Evolutionary conservation across 345 rosid genomes (phyloP).

Genomic region (Euphorbia peplus): DNA sequence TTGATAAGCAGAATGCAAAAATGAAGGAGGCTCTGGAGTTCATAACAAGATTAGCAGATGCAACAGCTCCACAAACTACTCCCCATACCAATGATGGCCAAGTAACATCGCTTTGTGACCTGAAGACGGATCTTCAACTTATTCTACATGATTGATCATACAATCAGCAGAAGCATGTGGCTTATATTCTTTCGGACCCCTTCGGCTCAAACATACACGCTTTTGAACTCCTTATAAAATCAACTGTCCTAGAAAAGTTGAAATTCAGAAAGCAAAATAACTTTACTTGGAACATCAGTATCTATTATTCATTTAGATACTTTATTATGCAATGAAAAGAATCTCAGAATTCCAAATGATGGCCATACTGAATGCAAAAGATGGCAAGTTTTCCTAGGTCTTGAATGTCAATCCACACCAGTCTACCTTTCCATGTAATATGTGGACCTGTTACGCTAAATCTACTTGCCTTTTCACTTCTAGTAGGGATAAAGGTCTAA

Average conservation of each 20-base stretch:
- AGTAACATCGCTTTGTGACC: slow-evolving; percentile 91
- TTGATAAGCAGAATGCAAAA: background rate
- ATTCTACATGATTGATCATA: slow-evolving; percentile 46
- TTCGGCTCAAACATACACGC: background rate
- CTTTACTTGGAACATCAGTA: background rate
- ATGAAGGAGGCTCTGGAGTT: background rate
- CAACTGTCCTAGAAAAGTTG: background rate
- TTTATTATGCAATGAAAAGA: background rate
- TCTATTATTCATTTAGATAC: background rate
- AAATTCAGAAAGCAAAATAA: slow-evolving; percentile 3
- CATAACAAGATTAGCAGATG: slow-evolving; percentile 58
- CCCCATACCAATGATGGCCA: slow-evolving; percentile 99
- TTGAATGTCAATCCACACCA: background rate
- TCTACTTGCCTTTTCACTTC: background rate
- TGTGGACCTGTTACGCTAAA: background rate
- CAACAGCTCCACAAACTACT: slow-evolving; percentile 97
- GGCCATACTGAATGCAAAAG: background rate
- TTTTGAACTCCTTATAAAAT: background rate
- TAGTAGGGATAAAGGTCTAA: background rate
- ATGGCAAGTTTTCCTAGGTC: background rate
- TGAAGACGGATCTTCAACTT: slow-evolving; percentile 99
- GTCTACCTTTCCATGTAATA: too few species aligned
- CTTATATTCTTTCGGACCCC: slow-evolving; percentile 8
- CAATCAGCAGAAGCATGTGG: slow-evolving; percentile 1
- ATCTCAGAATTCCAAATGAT: background rate